Percentiles rank a stretch among this genome's conserved stretches.
Conservation (phyloP, 2,329 filamentous ascomycete species). For the Cladobotryum mycophilum region DNA sequence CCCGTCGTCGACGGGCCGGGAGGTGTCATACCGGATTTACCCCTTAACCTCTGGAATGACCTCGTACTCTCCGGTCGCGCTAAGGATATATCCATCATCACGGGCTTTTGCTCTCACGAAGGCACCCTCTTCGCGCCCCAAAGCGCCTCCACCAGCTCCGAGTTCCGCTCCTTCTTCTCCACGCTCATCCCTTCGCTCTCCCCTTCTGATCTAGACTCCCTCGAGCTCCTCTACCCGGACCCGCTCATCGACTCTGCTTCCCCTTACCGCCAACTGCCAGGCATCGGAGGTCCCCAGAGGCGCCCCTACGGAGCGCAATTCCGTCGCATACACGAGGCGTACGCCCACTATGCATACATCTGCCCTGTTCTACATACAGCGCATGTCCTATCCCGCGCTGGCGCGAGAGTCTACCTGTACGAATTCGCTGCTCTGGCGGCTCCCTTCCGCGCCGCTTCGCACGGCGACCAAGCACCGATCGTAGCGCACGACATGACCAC, state of each 20-base stretch:
- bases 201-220: slow-evolving; percentile 42
- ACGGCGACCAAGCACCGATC: slow-evolving; percentile 40
- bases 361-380: slow-evolving; percentile 57
- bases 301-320: slow-evolving; percentile 46
- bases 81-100: slow-evolving; percentile 43
- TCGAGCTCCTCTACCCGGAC: slow-evolving; percentile 59
- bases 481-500: slow-evolving; percentile 37
- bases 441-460: slow-evolving; percentile 35
- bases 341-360: slow-evolving; percentile 59
- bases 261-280: slow-evolving; percentile 34
- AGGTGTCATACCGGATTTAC: slow-evolving; percentile 50
- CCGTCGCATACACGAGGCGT: slow-evolving; percentile 52
- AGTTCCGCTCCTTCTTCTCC: slow-evolving; percentile 56
- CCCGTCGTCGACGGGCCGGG: slow-evolving; percentile 55
- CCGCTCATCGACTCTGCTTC: slow-evolving; percentile 36
- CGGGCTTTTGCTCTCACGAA: slow-evolving; percentile 66
- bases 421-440: slow-evolving; percentile 48
- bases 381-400: slow-evolving; percentile 27
- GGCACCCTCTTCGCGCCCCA: slow-evolving; percentile 58
- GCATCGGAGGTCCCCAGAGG: slow-evolving; percentile 14
- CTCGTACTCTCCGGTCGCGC: slow-evolving; percentile 42
- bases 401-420: slow-evolving; percentile 47
- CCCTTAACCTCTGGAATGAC: slow-evolving; percentile 52
- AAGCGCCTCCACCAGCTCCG: slow-evolving; percentile 36
- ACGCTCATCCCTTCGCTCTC: slow-evolving; percentile 54